Percentiles rank a stretch among this genome's conserved stretches.
phyloP scores from a whole-genome alignment of 768 basidiomycete species.

The Antrodiella citrinella region DNA sequence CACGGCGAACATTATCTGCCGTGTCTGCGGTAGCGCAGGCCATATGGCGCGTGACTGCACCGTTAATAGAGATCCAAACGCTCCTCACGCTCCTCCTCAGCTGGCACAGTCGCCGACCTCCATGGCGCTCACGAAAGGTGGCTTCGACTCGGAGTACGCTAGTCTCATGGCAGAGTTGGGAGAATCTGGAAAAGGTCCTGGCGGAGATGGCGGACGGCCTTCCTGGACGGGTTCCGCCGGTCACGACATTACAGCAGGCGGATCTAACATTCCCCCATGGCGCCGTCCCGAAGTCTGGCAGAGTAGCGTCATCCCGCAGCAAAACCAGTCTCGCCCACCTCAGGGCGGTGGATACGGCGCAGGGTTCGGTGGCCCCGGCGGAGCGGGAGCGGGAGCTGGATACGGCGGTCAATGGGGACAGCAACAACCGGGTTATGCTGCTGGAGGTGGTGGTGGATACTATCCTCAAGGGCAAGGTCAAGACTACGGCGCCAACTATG shows the following conservation, averaged over 20 bases:
- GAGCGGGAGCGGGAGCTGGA: slow-evolving; percentile 8
- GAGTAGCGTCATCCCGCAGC: slow-evolving; percentile 33
- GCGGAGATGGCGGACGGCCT: slow-evolving; percentile 45
- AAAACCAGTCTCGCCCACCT: slow-evolving; percentile 58
- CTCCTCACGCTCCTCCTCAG: slow-evolving; percentile 29
- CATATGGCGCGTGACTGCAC: slow-evolving; percentile 99
- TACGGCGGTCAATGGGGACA: slow-evolving; percentile 31
- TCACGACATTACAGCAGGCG: slow-evolving; percentile 46
- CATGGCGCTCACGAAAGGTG: slow-evolving; percentile 47
- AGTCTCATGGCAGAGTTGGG: slow-evolving; percentile 97
- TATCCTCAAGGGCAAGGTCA: slow-evolving; percentile 40
- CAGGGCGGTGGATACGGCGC: slow-evolving; percentile 26
- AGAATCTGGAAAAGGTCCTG: slow-evolving; percentile 57
- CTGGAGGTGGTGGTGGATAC: slow-evolving; percentile 28
- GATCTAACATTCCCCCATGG: slow-evolving; percentile 84
- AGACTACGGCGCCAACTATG: slow-evolving; percentile 73
- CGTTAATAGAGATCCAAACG: slow-evolving; percentile 84
- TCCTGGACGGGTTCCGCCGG: slow-evolving; percentile 59
- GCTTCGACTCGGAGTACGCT: slow-evolving; percentile 97
- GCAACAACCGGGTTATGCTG: slow-evolving; percentile 26
- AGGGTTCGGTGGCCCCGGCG: slow-evolving; percentile 13
- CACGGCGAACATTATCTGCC: slow-evolving; percentile 99
- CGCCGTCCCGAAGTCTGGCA: slow-evolving; percentile 87
- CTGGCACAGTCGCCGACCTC: background rate
- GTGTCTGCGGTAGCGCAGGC: slow-evolving; percentile 94